phyloP scores from a whole-genome alignment of 805 yeast species.

The Wickerhamomyces rabaulensis region DNA sequence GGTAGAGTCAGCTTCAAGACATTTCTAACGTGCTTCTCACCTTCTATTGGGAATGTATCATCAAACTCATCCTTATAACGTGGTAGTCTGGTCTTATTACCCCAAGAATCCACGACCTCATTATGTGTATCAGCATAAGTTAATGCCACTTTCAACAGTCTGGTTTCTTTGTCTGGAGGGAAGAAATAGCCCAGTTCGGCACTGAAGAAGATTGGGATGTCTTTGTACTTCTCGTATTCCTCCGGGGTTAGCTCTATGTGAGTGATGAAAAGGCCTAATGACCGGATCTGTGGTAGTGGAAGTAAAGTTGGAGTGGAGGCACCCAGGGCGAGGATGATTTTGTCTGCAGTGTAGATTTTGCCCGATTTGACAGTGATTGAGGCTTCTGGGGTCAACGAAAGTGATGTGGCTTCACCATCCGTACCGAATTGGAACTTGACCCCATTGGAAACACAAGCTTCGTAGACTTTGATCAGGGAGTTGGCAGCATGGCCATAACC shows the following conservation, averaged over 20 bases:
- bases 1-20: constrained; percentile 33
- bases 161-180: constrained; percentile 38
- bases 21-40: constrained; percentile 23
- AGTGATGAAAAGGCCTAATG: constrained; percentile 33
- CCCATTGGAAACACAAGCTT: constrained; percentile 25
- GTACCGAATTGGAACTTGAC: constrained; percentile 32
- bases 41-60: constrained; percentile 31
- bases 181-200: constrained; percentile 40
- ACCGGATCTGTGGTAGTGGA: constrained; percentile 28
- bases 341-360: constrained; percentile 20
- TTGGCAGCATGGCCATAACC: constrained; percentile 40
- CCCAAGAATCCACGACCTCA: constrained; percentile 12
- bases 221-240: constrained; percentile 31
- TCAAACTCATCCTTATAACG: constrained; percentile 24
- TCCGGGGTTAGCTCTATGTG: constrained; percentile 32
- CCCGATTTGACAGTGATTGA: constrained; percentile 25
- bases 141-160: constrained; percentile 33
- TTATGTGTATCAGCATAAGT: constrained; percentile 25
- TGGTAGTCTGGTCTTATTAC: constrained; percentile 29
- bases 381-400: constrained; percentile 6
- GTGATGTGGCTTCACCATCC: constrained; percentile 21
- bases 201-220: constrained; percentile 39
- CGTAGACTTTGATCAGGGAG: constrained; percentile 28
- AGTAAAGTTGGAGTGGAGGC: constrained; percentile 32
- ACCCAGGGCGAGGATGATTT: constrained; percentile 31